These are phyloP conservation scores for Bryoglossum gracile DNA, from an alignment of 495 filamentous ascomycete genomes.

Conservation along the genomic window DNA sequence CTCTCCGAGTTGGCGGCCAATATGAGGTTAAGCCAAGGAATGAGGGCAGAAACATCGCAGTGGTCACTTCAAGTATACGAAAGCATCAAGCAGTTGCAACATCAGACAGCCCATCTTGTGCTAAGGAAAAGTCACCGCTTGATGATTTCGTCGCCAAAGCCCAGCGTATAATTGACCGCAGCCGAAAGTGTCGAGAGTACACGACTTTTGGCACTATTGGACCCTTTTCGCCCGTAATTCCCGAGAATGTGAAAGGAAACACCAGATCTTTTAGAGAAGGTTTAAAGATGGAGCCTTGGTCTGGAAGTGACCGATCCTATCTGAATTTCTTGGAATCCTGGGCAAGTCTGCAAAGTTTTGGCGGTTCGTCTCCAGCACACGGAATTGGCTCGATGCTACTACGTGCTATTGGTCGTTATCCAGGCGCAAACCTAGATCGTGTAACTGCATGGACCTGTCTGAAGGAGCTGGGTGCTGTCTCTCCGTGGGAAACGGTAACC, in stretches of 20 bases:
- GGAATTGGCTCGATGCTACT: slow-evolving; percentile 65
- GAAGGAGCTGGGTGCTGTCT: slow-evolving; percentile 77
- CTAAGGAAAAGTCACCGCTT: slow-evolving; percentile 28
- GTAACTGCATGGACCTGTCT: slow-evolving; percentile 61
- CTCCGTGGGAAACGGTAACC: slow-evolving; percentile 73
- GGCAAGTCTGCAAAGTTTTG: slow-evolving; percentile 47
- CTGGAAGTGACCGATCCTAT: slow-evolving; percentile 33
- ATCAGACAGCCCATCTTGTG: background rate
- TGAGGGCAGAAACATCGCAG: slow-evolving; percentile 8
- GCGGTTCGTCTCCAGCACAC: slow-evolving; percentile 38
- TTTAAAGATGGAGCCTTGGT: slow-evolving; percentile 13
- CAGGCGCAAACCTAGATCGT: slow-evolving; percentile 43
- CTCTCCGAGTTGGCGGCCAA: slow-evolving; percentile 11
- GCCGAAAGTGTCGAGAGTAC: slow-evolving; percentile 54
- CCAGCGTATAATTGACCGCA: slow-evolving; percentile 55
- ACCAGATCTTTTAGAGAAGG: no score
- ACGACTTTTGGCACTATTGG: slow-evolving; percentile 49
- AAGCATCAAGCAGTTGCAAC: slow-evolving; percentile 1
- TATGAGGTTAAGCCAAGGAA: slow-evolving; percentile 40
- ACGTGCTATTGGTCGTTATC: slow-evolving; percentile 63
- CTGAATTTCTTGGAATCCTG: slow-evolving; percentile 68
- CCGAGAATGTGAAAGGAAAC: background rate
- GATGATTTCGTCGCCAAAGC: slow-evolving; percentile 58
- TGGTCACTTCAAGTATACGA: slow-evolving; percentile 12
- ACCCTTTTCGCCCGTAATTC: slow-evolving; percentile 7